Base-by-base conservation (phyloP, 495 filamentous ascomycete species). In the Talaromyces thailandensis region DNA sequence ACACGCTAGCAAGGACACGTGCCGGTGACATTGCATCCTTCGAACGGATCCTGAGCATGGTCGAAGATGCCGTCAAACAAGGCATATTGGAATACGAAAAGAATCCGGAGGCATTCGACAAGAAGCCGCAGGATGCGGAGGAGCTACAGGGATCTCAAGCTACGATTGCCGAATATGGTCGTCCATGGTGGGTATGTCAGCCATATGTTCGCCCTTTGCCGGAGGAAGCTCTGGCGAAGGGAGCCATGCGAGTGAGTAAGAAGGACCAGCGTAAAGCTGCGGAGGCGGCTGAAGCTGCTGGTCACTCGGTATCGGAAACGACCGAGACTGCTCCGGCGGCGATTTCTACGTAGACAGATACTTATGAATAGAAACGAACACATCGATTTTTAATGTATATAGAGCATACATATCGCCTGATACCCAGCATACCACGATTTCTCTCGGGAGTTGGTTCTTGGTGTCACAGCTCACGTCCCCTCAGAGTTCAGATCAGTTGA, bases 151-250 rank as follows among this genome's bases (percentile, higher is more conserved):
- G 85, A 61, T 92, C 89, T 9, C 80, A 85, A 26, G 82, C 81
- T 29, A 84, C 87, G 1, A 86, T 93, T 29, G 82, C 79, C 61
- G 77, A 82, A 56, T 93, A 89, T 68, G 84, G 83, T 68, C 73
- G 90, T 58, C 94, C 94, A 3, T 97, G 86, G 82, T 99, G 93
- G 90, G 78, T 96, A 4, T 93, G 90, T 51, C 94, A 99, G 75
- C 91, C 94, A 3, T 90, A 97, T 66, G 80, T 96, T 2, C 79
- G 94, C 31, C 93, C 92, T 40, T 67, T 96, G 67, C 94, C 94
- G 0, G 90, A 90, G 67, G 93, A 98, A 75, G 94, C 94, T 18
- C 63, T 93, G 61, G 85, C 85, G 66, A 91, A 88, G 67, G 94
- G 94, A 3, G 86, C 86, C 43, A 78, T 97, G 68, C 83, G 77